These are phyloP conservation scores for Gyrodon lividus DNA, from an alignment of 768 basidiomycete genomes.

Conservation along the genomic window DNA sequence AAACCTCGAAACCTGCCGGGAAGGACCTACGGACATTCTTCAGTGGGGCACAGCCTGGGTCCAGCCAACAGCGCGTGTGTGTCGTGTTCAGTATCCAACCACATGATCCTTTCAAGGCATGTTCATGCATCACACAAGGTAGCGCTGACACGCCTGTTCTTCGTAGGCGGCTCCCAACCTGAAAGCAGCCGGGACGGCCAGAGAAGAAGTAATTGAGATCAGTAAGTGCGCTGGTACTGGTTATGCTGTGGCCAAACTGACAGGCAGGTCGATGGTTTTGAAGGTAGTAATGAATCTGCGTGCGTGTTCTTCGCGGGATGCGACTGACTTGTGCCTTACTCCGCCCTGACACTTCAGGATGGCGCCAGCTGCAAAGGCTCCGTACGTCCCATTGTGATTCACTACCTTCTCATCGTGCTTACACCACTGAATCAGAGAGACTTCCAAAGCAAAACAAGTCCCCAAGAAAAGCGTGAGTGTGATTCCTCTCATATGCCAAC, in stretches of 20 bases:
- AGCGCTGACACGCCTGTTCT: background rate
- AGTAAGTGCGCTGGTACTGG: constrained; percentile 19
- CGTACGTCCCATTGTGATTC: background rate
- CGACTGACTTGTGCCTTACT: background rate
- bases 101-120: background rate
- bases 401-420: background rate
- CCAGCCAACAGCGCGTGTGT: constrained; percentile 1
- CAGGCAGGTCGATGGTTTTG: background rate
- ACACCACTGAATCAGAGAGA: background rate
- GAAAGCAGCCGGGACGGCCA: constrained; percentile 1
- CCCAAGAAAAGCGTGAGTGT: background rate
- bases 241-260: background rate
- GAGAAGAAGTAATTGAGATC: constrained; percentile 30
- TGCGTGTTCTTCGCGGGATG: constrained; percentile 1
- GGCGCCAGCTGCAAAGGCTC: background rate
- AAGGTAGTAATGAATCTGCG: constrained; percentile 13
- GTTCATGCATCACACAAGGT: background rate
- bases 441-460: background rate
- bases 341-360: background rate
- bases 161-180: constrained; percentile 8
- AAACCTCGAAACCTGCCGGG: constrained; percentile 13
- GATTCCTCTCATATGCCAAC: background rate
- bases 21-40: constrained; percentile 44
- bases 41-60: constrained; percentile 18
- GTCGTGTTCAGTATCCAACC: background rate